Base-by-base conservation (phyloP, 768 basidiomycete genomes). In the Arthromyces matolae region DNA sequence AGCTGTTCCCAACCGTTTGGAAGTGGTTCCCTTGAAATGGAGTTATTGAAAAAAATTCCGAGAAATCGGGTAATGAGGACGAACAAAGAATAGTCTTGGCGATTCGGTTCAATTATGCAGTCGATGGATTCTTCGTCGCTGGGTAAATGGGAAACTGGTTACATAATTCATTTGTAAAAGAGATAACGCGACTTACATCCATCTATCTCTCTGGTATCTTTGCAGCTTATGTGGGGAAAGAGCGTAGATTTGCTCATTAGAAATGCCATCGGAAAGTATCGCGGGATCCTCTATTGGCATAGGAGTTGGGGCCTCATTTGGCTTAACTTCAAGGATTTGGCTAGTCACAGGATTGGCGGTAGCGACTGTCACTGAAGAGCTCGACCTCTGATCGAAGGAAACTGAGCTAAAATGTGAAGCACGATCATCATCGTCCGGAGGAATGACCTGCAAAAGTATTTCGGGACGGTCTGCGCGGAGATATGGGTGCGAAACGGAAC, bases 1-100 rank as follows among this genome's bases (percentile, higher is more conserved):
- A 47, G 19, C 23, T 46, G 45, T 13, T 46, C 34, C 50, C 50
- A 51, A 3, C 50, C 50, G 4, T 3, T 14, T 22, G 50, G 50
- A 6, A 51, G 10, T 20, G 22, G 27, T 5, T 41, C 47, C 13
- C 47, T 49, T n/a, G n/a, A n/a, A n/a, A n/a, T n/a, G n/a, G n/a
- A n/a, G 25, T 35, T 5, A 12, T 1, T 19, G 19, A 16, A 13
- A 28, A 10, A n/a, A 12, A 29, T 14, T 5, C n/a, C 12, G 4
- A 7, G 8, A 12, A 10, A 10, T 18, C 1, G 6, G 8, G 4
- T n/a, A 23, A 19, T 20, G 8, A 24, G 13, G 1, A 38, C 44
- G 37, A 24, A 51, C 50, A 42, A 23, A 2, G 27, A 24, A 19
- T 36, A 51, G 4, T 23, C 3, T 12, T 42, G 7, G 8, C 47